Evolutionary conservation across 805 yeast species (phyloP).

Genomic region (Vanderwaltozyma polyspora): DNA sequence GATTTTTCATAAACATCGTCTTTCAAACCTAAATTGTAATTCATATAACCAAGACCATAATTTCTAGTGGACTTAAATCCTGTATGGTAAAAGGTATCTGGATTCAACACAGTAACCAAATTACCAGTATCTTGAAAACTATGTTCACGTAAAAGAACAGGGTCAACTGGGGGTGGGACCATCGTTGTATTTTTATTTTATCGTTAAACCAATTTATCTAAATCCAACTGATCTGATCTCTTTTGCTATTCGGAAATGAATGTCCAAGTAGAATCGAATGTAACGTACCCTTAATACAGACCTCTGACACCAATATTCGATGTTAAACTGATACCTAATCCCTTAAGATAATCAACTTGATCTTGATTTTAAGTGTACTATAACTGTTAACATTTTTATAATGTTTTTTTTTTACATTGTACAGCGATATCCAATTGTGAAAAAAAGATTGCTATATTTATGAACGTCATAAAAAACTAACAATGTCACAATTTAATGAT

Average conservation of each 20-base stretch:
- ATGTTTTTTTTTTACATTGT: no score
- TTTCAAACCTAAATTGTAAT: slow-evolving; percentile 17
- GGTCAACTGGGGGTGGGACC: slow-evolving; percentile 30
- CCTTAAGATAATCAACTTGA: no score
- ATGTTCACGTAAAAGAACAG: slow-evolving; percentile 29
- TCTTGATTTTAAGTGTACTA: no score
- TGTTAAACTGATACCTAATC: no score
- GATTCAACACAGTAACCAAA: slow-evolving; percentile 18
- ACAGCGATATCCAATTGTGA: no score
- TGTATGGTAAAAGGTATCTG: slow-evolving; percentile 19
- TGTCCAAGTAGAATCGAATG: no score
- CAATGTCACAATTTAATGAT: no score
- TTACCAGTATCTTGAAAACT: slow-evolving; percentile 26
- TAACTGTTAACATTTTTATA: no score
- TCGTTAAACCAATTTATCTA: background rate
- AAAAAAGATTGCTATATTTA: no score
- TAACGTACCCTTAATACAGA: no score
- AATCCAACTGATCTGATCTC: background rate
- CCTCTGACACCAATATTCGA: no score
- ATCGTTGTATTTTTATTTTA: slow-evolving; percentile 5
- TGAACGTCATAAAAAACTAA: no score
- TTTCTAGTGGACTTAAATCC: slow-evolving; percentile 21
- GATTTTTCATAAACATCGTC: slow-evolving; percentile 17
- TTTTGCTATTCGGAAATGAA: background rate
- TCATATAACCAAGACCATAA: slow-evolving; percentile 27